Evolutionary conservation across 1,284 basidiomycete genomes (phyloP), one percentile per base, ranked within the genome.

Genomic region (Cryptococcus deneoformans): DNA sequence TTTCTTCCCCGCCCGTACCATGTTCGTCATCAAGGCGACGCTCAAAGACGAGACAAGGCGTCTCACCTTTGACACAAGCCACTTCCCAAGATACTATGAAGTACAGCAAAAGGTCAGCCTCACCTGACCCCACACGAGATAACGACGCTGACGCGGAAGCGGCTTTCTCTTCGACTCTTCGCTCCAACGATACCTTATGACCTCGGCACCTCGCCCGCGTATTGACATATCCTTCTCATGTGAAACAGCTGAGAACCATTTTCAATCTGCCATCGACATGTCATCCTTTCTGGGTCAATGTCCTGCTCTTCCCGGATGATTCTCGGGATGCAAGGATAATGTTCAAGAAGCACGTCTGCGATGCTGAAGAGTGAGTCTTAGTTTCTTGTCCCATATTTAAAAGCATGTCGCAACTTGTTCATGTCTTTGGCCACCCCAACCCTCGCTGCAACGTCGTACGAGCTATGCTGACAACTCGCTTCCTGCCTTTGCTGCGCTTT

Each of bases 281-380:
- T 29, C 71, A 73, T 42, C 70, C 72, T 1, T 76, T 66, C 53
- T 77, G 76, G 72, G 67, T 64, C 44, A 72, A 77, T 54, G 75
- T 72, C 46, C 67, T 77, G 38, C 63, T 77, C 47, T 77, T 67
- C 65, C 73, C 75, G 2, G 69, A 75, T 56, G 75, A 75, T 49
- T 60, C 65, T 2, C 63, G 67, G 47, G 62, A 68, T 10, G 68
- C 73, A 2, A 63, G 72, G 34, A 72, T 74, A 64, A 76, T 73
- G 70, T 78, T 78, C 65, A 72, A 76, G 72, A 65, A 72, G 59
- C 77, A 78, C 63, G 69, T 78, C 36, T 78, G 77, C 56, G 73
- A 75, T 54, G 64, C 67, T 11, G 50, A 60, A 24, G 77, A 78
- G 77, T 78, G 54, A 71, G 77, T 75, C 1, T 20, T 29, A 5